Base-by-base conservation (phyloP, 164 flowering plant genomes). In the Brasenia schreberi region DNA sequence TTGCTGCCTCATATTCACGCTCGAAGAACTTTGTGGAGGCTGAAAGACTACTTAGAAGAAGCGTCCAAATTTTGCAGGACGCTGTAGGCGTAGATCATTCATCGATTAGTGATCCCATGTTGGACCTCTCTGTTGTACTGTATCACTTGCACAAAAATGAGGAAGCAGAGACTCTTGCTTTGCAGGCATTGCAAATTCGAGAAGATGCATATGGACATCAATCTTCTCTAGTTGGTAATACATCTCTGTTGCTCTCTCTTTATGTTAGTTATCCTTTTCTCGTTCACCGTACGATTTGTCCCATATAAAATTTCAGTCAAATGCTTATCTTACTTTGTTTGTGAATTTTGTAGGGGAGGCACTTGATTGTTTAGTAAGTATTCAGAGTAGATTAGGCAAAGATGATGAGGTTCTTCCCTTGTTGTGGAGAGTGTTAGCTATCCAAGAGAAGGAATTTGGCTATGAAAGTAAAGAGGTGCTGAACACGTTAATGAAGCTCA, bases 371-470 rank as follows among this genome's bases (percentile, higher is more conserved):
- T 71, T 93, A 78, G 83, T 85, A 18, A 83, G 90, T 17, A 86
- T 93, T 53, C 88, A 83, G 75, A 72, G 72, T 7, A 81, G 89
- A 74, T 27, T 84, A 59, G 87, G 82, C 67, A 84, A 73, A 67
- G 84, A 85, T 61, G 65, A 9, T 5, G 77, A 80, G 71, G 61
- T 87, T 63, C 67, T 90, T 70, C 79, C 76, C 64, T 68, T 74
- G 71, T 81, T 90, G 23, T 74, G 85, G 71, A 78, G 96, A 77
- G 79, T 90, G 61, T 70, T 90, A 72, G 79, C 59, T 61, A 90
- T 90, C 67, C 97, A 94, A 75, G 97, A 94, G 81, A 82, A 64
- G 74, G 87, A 83, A 71, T 80, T 87, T 27, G 98, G 96, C 4
- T 33, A 65, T 45, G 91, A 85, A 45, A 84, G 92, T 69, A 81